Base-by-base conservation (phyloP, 2,329 filamentous ascomycete species). In the Fusarium armeniacum region DNA sequence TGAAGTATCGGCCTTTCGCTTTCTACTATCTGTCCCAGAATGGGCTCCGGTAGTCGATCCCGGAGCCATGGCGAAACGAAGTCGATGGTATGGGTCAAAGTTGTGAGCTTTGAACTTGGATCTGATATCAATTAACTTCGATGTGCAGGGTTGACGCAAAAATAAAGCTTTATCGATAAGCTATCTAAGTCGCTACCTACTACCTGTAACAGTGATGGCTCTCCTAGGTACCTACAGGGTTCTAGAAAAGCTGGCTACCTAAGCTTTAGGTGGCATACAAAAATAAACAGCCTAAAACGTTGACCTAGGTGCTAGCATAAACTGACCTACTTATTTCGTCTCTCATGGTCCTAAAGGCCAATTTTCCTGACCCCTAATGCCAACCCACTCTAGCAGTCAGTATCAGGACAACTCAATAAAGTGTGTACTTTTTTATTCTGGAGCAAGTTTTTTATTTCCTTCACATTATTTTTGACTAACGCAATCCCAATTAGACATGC, bases 91-190 rank as follows among this genome's bases (percentile, higher is more conserved):
- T 50, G 51, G 11, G 15, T 38, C 33, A 45, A 43, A 41, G 47
- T 52, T 57, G 58, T 47, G 57, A 50, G 55, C 35, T 28, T 32
- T 43, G 45, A 41, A 45, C 24, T 35, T 63, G 41, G 18, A 32
- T 28, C 24, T 12, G 47, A 55, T 41, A 35, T 33, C 30, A 52
- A 52, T 28, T 16, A 8, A 43, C 49, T 40, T 40, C 38, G 54
- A 66, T 53, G 53, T 41, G 58, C 47, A 24, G 45, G n/a, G 49
- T 51, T 16, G 45, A 49, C 61, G 47, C 49, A 51, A 73, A 72
- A 73, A 63, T 70, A 69, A 72, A 69, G 66, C 71, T 67, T 76
- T 76, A 76, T 76, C 74, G 74, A 76, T 76, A 76, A 75, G 73
- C 59, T 35, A 40, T n/a, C 47, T 28, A 5, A 7, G 15, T 35